Percentiles rank a stretch among this genome's conserved stretches.
These are phyloP conservation scores for Venturia nashicola DNA, from an alignment of 2,329 filamentous ascomycete species.

Conservation along the genomic window DNA sequence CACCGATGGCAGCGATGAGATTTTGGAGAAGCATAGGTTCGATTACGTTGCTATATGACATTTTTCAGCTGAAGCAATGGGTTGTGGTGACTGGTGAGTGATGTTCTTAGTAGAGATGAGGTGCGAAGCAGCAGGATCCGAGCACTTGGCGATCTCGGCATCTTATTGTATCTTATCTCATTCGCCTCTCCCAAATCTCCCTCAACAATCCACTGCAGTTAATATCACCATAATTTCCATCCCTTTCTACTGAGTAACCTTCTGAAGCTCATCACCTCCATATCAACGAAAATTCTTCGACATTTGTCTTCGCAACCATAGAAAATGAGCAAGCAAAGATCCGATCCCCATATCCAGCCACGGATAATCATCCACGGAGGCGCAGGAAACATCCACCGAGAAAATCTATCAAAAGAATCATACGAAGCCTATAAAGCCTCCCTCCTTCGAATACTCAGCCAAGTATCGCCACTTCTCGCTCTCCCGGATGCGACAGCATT, in stretches of 20 bases:
- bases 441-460: constrained; percentile 23
- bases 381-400: constrained; percentile 32
- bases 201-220: too few relatives aligned
- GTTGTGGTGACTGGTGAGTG: neutral
- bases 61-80: too few relatives aligned
- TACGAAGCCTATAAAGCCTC: constrained; percentile 27
- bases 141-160: neutral
- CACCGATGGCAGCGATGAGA: too few relatives aligned
- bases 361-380: constrained; percentile 38
- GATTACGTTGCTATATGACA: too few relatives aligned
- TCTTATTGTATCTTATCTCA: neutral
- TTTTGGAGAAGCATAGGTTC: too few relatives aligned
- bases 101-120: neutral
- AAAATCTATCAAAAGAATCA: constrained; percentile 23
- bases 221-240: too few relatives aligned
- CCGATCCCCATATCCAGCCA: constrained; percentile 14
- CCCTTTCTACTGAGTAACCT: too few relatives aligned
- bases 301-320: too few relatives aligned
- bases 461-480: constrained; percentile 18
- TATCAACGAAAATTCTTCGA: neutral
- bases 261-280: neutral
- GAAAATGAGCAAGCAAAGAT: neutral
- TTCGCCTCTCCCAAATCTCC: too few relatives aligned
- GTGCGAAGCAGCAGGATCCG: neutral
- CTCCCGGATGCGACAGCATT: constrained; percentile 45